A percentile compares a stretch with the other conserved stretches of the same genome.
Evolutionary conservation across 2,329 filamentous ascomycete species (phyloP).

Genomic region (Ciborinia camelliae): DNA sequence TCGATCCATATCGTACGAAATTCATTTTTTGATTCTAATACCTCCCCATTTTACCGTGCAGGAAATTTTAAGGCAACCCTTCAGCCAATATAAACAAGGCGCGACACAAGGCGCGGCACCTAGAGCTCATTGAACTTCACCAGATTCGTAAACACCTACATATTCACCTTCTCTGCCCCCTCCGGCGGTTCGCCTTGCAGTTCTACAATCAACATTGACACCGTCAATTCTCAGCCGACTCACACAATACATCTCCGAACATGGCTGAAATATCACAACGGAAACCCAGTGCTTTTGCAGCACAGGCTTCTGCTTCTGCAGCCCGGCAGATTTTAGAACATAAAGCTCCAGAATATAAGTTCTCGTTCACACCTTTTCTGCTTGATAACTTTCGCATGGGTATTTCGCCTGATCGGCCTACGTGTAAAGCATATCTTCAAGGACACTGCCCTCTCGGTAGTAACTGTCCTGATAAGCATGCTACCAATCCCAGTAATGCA

Average conservation of each 20-base stretch:
- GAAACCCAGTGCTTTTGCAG: constrained; percentile 15
- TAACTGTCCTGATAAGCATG: constrained; percentile 80
- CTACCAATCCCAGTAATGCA: constrained; percentile 36
- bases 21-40: background rate
- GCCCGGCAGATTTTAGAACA: constrained; percentile 53
- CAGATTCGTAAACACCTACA: background rate
- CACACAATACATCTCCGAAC: background rate
- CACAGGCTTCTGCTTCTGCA: constrained; percentile 20
- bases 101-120: background rate
- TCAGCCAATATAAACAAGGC: background rate
- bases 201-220: background rate
- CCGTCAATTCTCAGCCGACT: background rate
- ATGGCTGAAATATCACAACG: constrained; percentile 18
- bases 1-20: background rate
- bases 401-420: constrained; percentile 71
- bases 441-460: constrained; percentile 85
- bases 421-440: constrained; percentile 81
- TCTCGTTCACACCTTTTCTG: constrained; percentile 84
- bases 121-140: constrained; percentile 3
- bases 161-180: background rate
- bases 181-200: constrained; percentile 6
- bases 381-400: constrained; percentile 80
- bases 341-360: constrained; percentile 58
- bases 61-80: background rate
- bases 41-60: background rate